Percentiles rank a stretch among this genome's conserved stretches.
Evolutionary conservation across 495 filamentous ascomycete species (phyloP).

Genomic region (Hypoxylon lienhwacheense): DNA sequence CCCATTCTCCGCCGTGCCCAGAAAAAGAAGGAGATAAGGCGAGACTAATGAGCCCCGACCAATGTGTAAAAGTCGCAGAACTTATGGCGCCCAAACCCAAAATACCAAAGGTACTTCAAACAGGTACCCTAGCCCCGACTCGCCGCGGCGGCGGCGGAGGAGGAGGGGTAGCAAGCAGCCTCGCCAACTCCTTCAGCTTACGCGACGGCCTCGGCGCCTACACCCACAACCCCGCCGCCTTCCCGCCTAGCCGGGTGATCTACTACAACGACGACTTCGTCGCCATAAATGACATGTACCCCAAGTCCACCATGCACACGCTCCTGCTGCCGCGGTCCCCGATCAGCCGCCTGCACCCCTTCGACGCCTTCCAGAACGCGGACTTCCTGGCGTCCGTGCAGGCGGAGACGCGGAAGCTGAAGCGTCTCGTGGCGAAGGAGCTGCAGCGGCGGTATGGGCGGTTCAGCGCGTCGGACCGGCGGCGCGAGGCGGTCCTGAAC

Average conservation of each 20-base stretch:
- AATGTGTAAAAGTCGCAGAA: conserved; percentile 55
- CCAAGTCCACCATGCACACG: conserved; percentile 81
- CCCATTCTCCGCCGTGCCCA: no score
- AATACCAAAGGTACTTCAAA: conserved; percentile 42
- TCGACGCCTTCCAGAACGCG: conserved; percentile 73
- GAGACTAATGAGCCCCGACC: background rate
- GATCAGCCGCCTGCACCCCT: conserved; percentile 68
- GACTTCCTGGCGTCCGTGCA: conserved; percentile 69
- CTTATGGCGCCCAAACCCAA: conserved; percentile 67
- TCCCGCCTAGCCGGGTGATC: conserved; percentile 63
- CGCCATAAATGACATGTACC: conserved; percentile 78
- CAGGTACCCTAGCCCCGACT: conserved; percentile 22
- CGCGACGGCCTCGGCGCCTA: conserved; percentile 72
- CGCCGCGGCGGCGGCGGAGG: no score
- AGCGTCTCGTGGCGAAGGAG: conserved; percentile 69
- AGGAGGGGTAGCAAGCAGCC: no score
- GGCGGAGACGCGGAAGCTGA: conserved; percentile 62
- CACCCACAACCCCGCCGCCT: conserved; percentile 66
- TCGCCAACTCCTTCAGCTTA: conserved; percentile 41
- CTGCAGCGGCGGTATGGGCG: conserved; percentile 69
- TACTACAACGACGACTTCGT: conserved; percentile 73
- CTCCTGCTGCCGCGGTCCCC: conserved; percentile 81
- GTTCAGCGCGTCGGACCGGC: conserved; percentile 61
- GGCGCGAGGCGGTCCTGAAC: conserved; percentile 60
- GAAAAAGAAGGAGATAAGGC: no score